A percentile compares a stretch with the other conserved stretches of the same genome.
Conservation (phyloP, 306 rosid genomes). For the Citrullus mucosospermus region DNA sequence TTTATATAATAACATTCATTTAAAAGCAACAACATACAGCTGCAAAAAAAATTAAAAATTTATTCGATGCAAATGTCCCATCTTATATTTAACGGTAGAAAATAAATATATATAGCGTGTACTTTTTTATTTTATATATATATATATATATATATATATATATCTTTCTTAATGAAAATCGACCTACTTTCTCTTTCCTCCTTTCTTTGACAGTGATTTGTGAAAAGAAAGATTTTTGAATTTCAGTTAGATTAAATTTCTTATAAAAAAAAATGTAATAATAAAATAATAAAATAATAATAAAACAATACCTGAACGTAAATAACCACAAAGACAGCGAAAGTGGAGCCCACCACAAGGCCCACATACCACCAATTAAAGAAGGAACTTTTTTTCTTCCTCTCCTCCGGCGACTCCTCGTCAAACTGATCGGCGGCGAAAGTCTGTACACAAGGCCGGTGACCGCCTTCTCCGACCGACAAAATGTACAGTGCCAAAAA, state of each 20-base stretch:
- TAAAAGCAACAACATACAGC: too few relatives aligned
- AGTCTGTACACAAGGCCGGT: constrained; percentile 66
- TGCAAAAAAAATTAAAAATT: too few relatives aligned
- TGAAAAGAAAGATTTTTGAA: not conserved
- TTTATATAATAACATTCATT: too few relatives aligned
- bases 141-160: too few relatives aligned
- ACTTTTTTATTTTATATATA: too few relatives aligned
- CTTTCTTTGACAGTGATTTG: not conserved
- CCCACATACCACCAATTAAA: constrained; percentile 75
- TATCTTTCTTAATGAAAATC: not conserved
- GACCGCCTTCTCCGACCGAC: constrained; percentile 65
- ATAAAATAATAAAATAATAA: not conserved
- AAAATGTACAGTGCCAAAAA: constrained; percentile 42
- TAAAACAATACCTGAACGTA: constrained; percentile 42
- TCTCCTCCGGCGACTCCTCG: constrained; percentile 42
- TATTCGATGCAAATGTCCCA: too few relatives aligned
- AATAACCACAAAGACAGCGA: constrained; percentile 27
- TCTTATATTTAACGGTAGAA: too few relatives aligned
- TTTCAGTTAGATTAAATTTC: not conserved
- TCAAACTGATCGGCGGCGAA: constrained; percentile 83
- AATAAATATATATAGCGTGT: too few relatives aligned
- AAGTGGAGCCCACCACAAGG: constrained; percentile 35
- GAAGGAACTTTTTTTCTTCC: constrained; percentile 44
- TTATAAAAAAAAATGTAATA: not conserved
- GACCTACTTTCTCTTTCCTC: not conserved